A percentile compares a stretch with the other conserved stretches of the same genome.
phyloP scores from a whole-genome alignment of 2,329 filamentous ascomycete species.

The Plectosphaerella sp. region DNA sequence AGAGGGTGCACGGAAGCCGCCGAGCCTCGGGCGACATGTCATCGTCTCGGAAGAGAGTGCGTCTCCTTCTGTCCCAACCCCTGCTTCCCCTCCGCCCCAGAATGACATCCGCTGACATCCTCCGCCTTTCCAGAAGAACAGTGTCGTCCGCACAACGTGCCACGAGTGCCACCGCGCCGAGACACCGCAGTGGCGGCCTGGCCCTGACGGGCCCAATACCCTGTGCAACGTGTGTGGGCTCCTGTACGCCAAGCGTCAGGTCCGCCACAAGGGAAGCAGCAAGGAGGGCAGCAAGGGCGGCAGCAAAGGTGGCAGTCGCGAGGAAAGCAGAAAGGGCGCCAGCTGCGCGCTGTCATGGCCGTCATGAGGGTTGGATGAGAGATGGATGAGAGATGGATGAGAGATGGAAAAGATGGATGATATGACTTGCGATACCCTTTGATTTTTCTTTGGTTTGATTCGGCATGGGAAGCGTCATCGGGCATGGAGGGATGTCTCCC shows the following conservation, averaged over 20 bases:
- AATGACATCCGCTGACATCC: not conserved
- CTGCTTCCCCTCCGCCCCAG: not conserved
- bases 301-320: not conserved
- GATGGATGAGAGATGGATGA: not conserved
- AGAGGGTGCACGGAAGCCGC: not conserved
- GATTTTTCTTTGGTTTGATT: not conserved
- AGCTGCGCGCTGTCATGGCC: not conserved
- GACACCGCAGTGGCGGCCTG: slow-evolving; percentile 72
- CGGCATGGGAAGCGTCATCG: too few relatives aligned
- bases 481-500: too few relatives aligned
- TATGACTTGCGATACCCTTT: not conserved
- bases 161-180: slow-evolving; percentile 61
- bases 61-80: not conserved
- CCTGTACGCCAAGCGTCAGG: slow-evolving; percentile 27
- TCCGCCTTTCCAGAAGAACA: not conserved
- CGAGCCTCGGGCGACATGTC: too few relatives aligned
- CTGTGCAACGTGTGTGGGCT: slow-evolving; percentile 71
- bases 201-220: slow-evolving; percentile 68
- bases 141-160: slow-evolving; percentile 18
- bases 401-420: not conserved
- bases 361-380: not conserved
- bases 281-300: not conserved
- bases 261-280: slow-evolving; percentile 4
- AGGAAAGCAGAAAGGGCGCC: not conserved
- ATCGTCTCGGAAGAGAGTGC: too few relatives aligned